Conservation (phyloP, 1,284 basidiomycete genomes). For the Xerocomus tenax region DNA sequence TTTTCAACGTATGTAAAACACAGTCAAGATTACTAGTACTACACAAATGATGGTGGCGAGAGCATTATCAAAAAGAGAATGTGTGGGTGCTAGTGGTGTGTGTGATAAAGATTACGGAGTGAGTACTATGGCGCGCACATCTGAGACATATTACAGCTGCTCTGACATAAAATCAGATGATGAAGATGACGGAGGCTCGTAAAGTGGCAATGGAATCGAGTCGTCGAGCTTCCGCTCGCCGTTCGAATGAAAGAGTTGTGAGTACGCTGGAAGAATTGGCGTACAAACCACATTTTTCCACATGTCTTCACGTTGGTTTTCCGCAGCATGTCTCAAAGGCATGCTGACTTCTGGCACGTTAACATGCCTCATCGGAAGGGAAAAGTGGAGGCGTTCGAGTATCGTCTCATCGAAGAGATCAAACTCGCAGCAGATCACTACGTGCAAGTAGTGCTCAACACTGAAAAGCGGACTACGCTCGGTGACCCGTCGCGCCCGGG, state of each 20-base stretch:
- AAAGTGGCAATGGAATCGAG: conserved; percentile 56
- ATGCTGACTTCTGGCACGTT: conserved; percentile 26
- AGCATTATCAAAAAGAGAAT: not conserved
- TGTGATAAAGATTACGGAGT: not conserved
- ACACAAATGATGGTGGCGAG: not conserved
- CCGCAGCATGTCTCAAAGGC: conserved; percentile 13
- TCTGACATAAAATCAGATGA: conserved; percentile 2
- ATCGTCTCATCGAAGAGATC: conserved; percentile 35
- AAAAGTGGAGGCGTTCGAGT: conserved; percentile 35
- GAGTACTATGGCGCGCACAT: not conserved
- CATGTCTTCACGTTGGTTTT: conserved; percentile 11
- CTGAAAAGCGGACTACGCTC: conserved; percentile 47
- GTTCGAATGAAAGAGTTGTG: conserved; percentile 62
- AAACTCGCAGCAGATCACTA: conserved; percentile 51
- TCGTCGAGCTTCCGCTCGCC: conserved; percentile 65
- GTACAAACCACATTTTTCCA: conserved; percentile 27
- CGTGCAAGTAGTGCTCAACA: conserved; percentile 47
- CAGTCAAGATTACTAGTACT: not conserved
- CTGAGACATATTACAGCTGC: conserved; percentile 5
- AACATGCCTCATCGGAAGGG: conserved; percentile 51
- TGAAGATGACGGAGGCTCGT: conserved; percentile 33
- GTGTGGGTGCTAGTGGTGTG: not conserved
- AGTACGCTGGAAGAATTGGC: conserved; percentile 58
- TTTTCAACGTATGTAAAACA: no score
- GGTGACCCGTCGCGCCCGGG: conserved; percentile 38